phyloP scores from a whole-genome alignment of 2,329 filamentous ascomycete genomes.

The Knufia petricola region DNA sequence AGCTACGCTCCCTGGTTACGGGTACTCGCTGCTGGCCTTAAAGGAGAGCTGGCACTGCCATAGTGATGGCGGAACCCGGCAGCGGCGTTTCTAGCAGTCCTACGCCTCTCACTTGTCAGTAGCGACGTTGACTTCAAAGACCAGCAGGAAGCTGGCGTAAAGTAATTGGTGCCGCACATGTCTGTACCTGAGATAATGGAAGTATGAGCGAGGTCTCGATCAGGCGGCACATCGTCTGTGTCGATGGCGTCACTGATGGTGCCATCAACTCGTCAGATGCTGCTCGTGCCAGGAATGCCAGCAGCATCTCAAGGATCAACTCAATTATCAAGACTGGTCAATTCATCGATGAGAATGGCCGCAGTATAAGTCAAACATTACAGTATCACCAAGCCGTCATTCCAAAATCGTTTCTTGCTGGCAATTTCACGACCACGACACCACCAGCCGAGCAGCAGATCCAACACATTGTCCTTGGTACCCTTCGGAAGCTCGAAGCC shows the following conservation, averaged over 20 bases:
- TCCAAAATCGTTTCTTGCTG: constrained; percentile 13
- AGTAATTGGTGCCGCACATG: no score
- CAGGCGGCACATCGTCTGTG: constrained; percentile 17
- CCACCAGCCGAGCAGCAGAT: constrained; percentile 17
- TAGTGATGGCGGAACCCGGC: no score
- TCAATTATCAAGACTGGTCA: constrained; percentile 11
- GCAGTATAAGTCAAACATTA: constrained; percentile 14
- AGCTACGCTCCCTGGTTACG: no score
- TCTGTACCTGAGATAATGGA: neutral
- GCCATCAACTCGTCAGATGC: constrained; percentile 10
- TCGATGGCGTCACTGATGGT: constrained; percentile 12
- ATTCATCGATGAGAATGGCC: constrained; percentile 12
- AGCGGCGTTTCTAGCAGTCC: no score
- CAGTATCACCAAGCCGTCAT: constrained; percentile 16
- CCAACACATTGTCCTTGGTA: constrained; percentile 15
- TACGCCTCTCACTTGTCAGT: no score
- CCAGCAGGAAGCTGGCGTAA: no score
- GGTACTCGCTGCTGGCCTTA: no score
- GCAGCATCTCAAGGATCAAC: constrained; percentile 16
- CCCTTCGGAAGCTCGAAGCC: constrained; percentile 14
- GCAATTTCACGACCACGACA: constrained; percentile 13
- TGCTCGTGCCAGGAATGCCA: constrained; percentile 12
- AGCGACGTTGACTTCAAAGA: no score
- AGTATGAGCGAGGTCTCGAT: constrained; percentile 33
- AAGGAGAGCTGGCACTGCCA: no score